Base-by-base conservation (phyloP, 2,329 filamentous ascomycete species). In the Phyllosticta capitalensis region DNA sequence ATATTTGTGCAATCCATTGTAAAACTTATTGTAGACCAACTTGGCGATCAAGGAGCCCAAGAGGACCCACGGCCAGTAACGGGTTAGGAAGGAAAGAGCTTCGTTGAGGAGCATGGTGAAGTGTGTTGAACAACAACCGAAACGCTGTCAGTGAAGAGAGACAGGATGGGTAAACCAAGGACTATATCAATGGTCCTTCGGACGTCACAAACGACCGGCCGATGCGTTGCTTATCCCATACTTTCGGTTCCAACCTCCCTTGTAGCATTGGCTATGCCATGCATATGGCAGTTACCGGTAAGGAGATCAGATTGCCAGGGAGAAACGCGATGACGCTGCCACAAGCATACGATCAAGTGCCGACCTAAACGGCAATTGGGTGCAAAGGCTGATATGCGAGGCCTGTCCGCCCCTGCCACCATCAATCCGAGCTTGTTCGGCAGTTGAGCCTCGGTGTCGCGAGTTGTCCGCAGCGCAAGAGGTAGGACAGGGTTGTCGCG, bases 1-100 rank as follows among this genome's bases (percentile, higher is more conserved):
- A 65, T 89, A 90, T 67, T 81, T 84, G 71, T 85, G 83, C 61
- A 90, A 73, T 5, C 86, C 85, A 66, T 76, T 75, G 69, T 74
- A 70, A 65, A 72, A 78, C 59, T 79, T 78, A 66, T 79, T 79
- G 63, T 69, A 70, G 3, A 78, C 55, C 2, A 78, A 65, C 52
- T 73, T 70, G 17, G 68, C 66, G 30, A 68, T 64, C 4, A 74
- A 45, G 21, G 66, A 56, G 7, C 67, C 66, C 10, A 66, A 57
- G 10, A 77, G 66, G 1, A 73, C 66, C 22, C 75, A 30, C 10
- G 74, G 75, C 76, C 76, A 79, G 64, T 78, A 75, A 10, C 65
- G 65, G 52, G 66, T 59, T n/a, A 72, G 63, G 50, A 72, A 56
- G 22, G 70, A 65, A 49, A 73, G 64, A 52, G 72, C 65, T 59